These are phyloP conservation scores for Aspergillus luchuensis DNA, from an alignment of 2,329 filamentous ascomycete genomes.

Conservation along the genomic window DNA sequence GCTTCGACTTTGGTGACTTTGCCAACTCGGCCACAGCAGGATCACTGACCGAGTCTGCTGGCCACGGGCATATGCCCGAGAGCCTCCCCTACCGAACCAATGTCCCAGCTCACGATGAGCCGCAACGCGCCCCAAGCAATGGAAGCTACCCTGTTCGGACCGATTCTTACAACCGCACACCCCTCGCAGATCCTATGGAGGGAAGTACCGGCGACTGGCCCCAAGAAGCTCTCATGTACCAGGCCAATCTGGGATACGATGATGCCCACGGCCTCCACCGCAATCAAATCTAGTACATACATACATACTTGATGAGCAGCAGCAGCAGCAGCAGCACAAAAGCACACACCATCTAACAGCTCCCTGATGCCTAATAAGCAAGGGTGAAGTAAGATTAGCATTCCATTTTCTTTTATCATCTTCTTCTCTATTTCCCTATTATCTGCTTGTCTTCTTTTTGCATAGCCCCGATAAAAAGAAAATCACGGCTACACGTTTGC, in stretches of 20 bases:
- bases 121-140: slow-evolving; percentile 12
- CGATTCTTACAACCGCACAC: slow-evolving; percentile 18
- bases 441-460: slow-evolving; percentile 1
- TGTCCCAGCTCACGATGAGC: slow-evolving; percentile 33
- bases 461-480: slow-evolving; percentile 9
- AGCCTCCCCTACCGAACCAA: slow-evolving; percentile 17
- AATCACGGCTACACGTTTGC: neutral
- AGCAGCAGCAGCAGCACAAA: neutral
- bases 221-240: slow-evolving; percentile 45
- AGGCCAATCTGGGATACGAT: slow-evolving; percentile 30
- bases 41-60: slow-evolving; percentile 15
- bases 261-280: slow-evolving; percentile 22
- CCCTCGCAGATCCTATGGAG: slow-evolving; percentile 23
- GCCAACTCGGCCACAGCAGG: slow-evolving; percentile 14
- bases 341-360: neutral
- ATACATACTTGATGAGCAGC: neutral
- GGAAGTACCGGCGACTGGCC: slow-evolving; percentile 41
- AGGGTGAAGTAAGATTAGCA: neutral
- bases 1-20: slow-evolving; percentile 37
- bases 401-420: neutral
- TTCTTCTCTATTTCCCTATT: neutral
- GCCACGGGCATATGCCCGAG: slow-evolving; percentile 11
- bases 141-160: slow-evolving; percentile 17
- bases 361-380: neutral
- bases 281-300: slow-evolving; percentile 21